Base-by-base conservation (phyloP, 768 basidiomycete genomes). In the Lyophyllum decastes region DNA sequence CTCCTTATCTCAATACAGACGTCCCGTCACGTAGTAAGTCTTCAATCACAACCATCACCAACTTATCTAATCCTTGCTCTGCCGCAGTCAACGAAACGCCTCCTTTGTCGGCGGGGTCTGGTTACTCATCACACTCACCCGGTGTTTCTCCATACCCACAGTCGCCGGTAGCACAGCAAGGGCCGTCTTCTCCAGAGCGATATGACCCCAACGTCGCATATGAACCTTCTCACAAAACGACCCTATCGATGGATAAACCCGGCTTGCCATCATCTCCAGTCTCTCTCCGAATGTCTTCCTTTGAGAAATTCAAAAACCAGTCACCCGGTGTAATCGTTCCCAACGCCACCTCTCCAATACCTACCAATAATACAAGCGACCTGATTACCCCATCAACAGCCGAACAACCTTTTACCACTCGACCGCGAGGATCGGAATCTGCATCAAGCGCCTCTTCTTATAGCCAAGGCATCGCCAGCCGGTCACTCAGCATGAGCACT, bases 241-340 rank as follows among this genome's bases (percentile, higher is more conserved):
- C 22, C 17, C 22, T 55, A 7, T 55, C 59, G 1, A 7, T 56
- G 0, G 58, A 64, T 47, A 61, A 54, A 50, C 54, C 46, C 12
- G 60, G 53, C 26, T 61, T 59, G 11, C 52, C 64, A 7, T 58
- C 70, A 27, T 64, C 73, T 25, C 68, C 68, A 45, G 64, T 68
- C 43, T 68, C 68, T 5, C 67, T 76, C 7, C 71, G 76, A 4
- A 70, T 87, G 59, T 81, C 83, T 9, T 82, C 88, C 68, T 81
- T 88, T 60, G 85, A 87, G 55, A 82, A 82, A 61, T 76, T 80
- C 64, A 81, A 79, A 61, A 73, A 74, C 62, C 72, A 69, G 43
- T 25, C 68, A 25, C 70, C 73, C 1, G 63, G 68, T 58, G 70
- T 66, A 59, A 68, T 50, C 16, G 54, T 49, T 11, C 49, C 66